Percentiles rank a stretch among this genome's conserved stretches.
Evolutionary conservation across 306 rosid genomes (phyloP).

Genomic region (Cicer chorassanicum): DNA sequence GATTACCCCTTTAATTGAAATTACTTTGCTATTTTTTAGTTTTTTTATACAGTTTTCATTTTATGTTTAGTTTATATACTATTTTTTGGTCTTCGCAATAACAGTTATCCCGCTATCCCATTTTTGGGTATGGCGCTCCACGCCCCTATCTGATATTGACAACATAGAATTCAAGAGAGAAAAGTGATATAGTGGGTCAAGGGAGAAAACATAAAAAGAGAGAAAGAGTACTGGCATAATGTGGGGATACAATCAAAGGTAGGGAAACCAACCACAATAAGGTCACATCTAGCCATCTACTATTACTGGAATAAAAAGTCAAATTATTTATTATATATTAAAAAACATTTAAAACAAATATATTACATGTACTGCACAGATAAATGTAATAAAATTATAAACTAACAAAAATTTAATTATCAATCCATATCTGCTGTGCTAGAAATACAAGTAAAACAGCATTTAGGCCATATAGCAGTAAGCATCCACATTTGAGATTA

Average conservation of each 20-base stretch:
- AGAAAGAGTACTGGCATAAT: background rate
- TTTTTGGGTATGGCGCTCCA: too few relatives aligned
- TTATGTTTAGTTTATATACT: too few relatives aligned
- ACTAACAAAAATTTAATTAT: conserved; percentile 10
- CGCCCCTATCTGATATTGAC: too few relatives aligned
- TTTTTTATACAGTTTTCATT: too few relatives aligned
- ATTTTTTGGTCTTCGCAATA: too few relatives aligned
- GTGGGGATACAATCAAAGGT: conserved; percentile 11
- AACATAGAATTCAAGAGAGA: background rate
- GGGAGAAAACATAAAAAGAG: background rate
- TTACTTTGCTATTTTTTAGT: too few relatives aligned
- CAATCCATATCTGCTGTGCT: conserved; percentile 21
- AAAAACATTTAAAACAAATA: background rate
- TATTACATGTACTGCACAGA: background rate
- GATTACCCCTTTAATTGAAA: too few relatives aligned
- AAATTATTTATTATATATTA: conserved; percentile 23
- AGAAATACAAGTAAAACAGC: conserved; percentile 32
- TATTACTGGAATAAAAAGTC: conserved; percentile 20
- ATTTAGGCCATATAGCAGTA: conserved; percentile 15
- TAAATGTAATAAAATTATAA: background rate
- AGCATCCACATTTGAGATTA: conserved; percentile 12
- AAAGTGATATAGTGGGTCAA: background rate
- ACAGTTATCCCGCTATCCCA: too few relatives aligned
- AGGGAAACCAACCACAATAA: conserved; percentile 5
- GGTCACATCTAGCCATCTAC: conserved; percentile 24